phyloP scores from a whole-genome alignment of 495 filamentous ascomycete genomes.

The Neurospora sp. region DNA sequence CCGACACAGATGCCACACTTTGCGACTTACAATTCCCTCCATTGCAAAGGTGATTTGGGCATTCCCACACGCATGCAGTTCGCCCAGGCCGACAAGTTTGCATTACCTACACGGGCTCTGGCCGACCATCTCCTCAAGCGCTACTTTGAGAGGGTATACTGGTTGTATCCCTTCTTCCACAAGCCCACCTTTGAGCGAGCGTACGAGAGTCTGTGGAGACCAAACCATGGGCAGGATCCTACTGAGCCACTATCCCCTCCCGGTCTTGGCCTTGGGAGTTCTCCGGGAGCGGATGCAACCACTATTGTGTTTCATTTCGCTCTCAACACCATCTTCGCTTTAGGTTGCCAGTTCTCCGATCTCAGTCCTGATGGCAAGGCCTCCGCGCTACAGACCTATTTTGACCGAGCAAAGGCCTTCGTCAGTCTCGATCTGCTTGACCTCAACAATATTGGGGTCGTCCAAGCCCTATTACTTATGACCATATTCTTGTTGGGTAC shows the following conservation, averaged over 20 bases:
- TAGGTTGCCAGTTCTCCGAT: slow-evolving; percentile 36
- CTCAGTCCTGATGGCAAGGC: slow-evolving; percentile 27
- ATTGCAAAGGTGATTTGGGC: background rate
- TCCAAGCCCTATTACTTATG: slow-evolving; percentile 36
- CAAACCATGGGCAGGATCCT: slow-evolving; percentile 16
- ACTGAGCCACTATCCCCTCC: background rate
- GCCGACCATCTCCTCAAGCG: slow-evolving; percentile 35
- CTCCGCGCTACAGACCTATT: slow-evolving; percentile 30
- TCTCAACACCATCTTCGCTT: slow-evolving; percentile 35
- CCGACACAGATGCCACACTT: background rate
- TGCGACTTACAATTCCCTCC: background rate
- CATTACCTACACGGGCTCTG: slow-evolving; percentile 30
- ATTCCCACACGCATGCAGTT: background rate
- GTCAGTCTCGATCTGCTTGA: slow-evolving; percentile 37
- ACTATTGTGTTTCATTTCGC: slow-evolving; percentile 36
- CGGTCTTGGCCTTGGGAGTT: slow-evolving; percentile 30
- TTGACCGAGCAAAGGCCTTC: slow-evolving; percentile 33
- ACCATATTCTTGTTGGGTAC: slow-evolving; percentile 37
- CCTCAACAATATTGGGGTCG: slow-evolving; percentile 30
- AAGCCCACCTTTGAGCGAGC: slow-evolving; percentile 32
- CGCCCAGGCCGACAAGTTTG: slow-evolving; percentile 6
- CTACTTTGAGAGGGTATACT: slow-evolving; percentile 33
- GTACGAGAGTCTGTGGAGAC: slow-evolving; percentile 33
- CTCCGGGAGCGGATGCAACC: slow-evolving; percentile 25
- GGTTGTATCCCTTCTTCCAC: slow-evolving; percentile 37